A percentile compares a stretch with the other conserved stretches of the same genome.
These are phyloP conservation scores for Canavalia gladiata DNA, from an alignment of 306 rosid genomes.

Conservation along the genomic window DNA sequence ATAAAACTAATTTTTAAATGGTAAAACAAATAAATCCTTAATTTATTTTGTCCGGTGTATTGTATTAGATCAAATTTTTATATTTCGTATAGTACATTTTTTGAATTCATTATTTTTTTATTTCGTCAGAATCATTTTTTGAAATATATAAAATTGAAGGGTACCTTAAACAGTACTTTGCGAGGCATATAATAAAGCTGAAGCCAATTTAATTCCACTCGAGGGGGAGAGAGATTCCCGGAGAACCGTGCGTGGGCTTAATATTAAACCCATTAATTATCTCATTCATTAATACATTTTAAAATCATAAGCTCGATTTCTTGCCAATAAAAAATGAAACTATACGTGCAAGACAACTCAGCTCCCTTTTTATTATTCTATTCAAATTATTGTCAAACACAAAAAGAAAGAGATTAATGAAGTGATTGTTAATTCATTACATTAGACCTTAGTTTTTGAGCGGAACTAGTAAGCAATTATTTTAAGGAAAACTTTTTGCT, in stretches of 20 bases:
- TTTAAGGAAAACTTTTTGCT: slow-evolving; percentile 41
- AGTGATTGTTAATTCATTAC: background rate
- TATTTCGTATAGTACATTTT: background rate
- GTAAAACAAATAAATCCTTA: background rate
- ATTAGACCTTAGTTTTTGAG: background rate
- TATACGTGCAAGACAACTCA: slow-evolving; percentile 66
- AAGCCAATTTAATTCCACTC: slow-evolving; percentile 48
- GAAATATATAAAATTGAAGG: background rate
- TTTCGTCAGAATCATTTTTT: background rate
- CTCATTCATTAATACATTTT: slow-evolving; percentile 36
- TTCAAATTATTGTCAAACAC: background rate
- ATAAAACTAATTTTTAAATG: too few species aligned
- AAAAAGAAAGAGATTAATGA: background rate
- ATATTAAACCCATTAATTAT: slow-evolving; percentile 43
- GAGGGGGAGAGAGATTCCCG: slow-evolving; percentile 72
- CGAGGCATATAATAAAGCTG: slow-evolving; percentile 26
- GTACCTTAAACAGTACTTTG: slow-evolving; percentile 19
- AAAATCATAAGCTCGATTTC: slow-evolving; percentile 51
- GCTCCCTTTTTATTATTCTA: slow-evolving; percentile 12
- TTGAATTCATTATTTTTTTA: background rate
- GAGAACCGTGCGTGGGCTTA: slow-evolving; percentile 76
- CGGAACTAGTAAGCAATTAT: background rate
- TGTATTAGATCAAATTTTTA: background rate
- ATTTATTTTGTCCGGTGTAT: slow-evolving; percentile 6
- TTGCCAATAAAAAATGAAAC: slow-evolving; percentile 45